These are phyloP conservation scores for Candida pseudoglaebosa DNA, from an alignment of 805 yeast species.

Conservation along the genomic window DNA sequence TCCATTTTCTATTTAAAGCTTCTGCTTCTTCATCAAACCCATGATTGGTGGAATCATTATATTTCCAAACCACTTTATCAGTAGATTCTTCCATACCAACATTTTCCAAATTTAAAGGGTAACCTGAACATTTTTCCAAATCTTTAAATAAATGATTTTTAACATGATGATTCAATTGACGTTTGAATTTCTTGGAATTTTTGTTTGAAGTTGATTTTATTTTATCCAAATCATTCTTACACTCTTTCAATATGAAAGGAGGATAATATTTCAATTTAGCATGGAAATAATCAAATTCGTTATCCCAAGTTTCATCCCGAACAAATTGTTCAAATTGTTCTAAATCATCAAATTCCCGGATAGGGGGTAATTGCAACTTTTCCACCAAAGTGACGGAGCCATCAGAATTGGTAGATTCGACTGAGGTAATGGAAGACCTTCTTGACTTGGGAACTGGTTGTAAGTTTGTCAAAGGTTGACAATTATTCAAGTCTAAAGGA, in stretches of 20 bases:
- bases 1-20: conserved; percentile 53
- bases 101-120: conserved; percentile 48
- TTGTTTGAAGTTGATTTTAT: conserved; percentile 70
- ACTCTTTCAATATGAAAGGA: conserved; percentile 64
- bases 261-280: conserved; percentile 68
- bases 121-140: conserved; percentile 59
- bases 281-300: conserved; percentile 65
- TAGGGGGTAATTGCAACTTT: conserved; percentile 38
- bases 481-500: conserved; percentile 34
- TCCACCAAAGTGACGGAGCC: conserved; percentile 19
- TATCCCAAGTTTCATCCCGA: conserved; percentile 72
- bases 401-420: conserved; percentile 30
- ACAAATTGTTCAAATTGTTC: conserved; percentile 59
- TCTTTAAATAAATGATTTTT: conserved; percentile 68
- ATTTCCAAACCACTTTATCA: conserved; percentile 59
- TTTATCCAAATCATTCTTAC: conserved; percentile 66
- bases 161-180: conserved; percentile 73
- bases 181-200: conserved; percentile 64
- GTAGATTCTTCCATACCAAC: conserved; percentile 45
- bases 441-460: conserved; percentile 36
- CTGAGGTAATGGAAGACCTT: conserved; percentile 36
- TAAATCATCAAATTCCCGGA: conserved; percentile 56
- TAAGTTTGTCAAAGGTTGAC: conserved; percentile 36
- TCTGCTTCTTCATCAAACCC: conserved; percentile 50
- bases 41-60: conserved; percentile 54